These are phyloP conservation scores for Copromyces sp. DNA, from an alignment of 495 filamentous ascomycete genomes.

Conservation along the genomic window DNA sequence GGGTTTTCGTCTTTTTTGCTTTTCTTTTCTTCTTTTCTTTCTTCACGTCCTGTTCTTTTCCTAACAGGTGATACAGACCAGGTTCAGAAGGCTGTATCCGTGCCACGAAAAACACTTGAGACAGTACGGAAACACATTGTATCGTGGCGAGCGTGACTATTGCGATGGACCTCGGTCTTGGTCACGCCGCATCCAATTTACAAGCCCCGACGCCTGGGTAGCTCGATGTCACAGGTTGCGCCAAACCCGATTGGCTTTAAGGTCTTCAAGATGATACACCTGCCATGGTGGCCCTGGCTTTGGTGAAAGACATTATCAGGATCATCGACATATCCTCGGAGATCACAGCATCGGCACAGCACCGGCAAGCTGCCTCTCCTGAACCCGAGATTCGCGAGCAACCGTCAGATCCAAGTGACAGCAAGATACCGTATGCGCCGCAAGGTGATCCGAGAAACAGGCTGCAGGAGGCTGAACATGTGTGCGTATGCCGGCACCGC, in stretches of 20 bases:
- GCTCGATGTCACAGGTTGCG: background rate
- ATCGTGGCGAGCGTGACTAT: background rate
- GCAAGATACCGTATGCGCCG: background rate
- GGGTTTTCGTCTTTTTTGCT: background rate
- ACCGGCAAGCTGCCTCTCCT: background rate
- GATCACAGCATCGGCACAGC: background rate
- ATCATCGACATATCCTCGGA: background rate
- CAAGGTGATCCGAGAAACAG: background rate
- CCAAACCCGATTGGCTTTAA: background rate
- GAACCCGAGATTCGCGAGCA: background rate
- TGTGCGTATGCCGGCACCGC: background rate
- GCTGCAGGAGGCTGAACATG: background rate
- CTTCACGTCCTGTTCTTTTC: background rate
- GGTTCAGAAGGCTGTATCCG: background rate
- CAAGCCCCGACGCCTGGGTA: background rate
- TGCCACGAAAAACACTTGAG: background rate
- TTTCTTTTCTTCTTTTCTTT: background rate
- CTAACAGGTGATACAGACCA: background rate
- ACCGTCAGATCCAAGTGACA: background rate
- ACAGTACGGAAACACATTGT: background rate
- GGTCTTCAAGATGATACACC: background rate
- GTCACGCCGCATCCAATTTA: background rate
- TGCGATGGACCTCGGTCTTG: background rate
- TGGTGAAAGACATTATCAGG: background rate
- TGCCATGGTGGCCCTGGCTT: background rate